Percentiles rank a stretch among this genome's conserved stretches.
Conservation (phyloP, 495 filamentous ascomycete species). For the Rhypophila decipiens region DNA sequence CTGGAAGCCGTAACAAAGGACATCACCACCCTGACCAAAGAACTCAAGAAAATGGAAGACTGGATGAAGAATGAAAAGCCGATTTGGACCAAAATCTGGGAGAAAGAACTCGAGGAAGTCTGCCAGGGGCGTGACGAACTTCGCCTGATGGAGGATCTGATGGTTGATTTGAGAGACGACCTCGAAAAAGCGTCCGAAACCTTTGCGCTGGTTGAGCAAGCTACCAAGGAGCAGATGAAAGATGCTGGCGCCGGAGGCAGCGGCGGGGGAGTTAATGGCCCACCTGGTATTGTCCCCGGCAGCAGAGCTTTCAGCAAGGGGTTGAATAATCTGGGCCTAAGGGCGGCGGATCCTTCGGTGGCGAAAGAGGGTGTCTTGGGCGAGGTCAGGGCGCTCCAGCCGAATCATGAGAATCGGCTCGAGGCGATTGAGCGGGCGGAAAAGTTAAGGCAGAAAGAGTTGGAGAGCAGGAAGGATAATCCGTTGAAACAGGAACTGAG, state of each 20-base stretch:
- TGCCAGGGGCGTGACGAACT: constrained; percentile 92
- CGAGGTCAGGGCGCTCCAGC: constrained; percentile 89
- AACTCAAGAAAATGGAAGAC: constrained; percentile 93
- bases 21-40: constrained; percentile 68
- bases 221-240: constrained; percentile 90
- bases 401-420: constrained; percentile 85
- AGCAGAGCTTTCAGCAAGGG: constrained; percentile 48
- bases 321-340: constrained; percentile 46
- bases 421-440: constrained; percentile 96
- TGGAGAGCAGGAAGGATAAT: constrained; percentile 68
- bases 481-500: constrained; percentile 86
- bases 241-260: constrained; percentile 47
- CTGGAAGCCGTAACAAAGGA: constrained; percentile 84
- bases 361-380: constrained; percentile 88
- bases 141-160: constrained; percentile 89
- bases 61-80: constrained; percentile 89
- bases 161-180: constrained; percentile 87
- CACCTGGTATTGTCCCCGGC: too few relatives aligned
- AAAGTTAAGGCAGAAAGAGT: constrained; percentile 77
- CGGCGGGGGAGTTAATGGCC: too few relatives aligned
- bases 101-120: constrained; percentile 88
- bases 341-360: constrained; percentile 62
- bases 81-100: constrained; percentile 97
- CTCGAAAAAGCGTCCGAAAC: constrained; percentile 89
- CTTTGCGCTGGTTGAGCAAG: constrained; percentile 90